Percentiles rank a stretch among this genome's conserved stretches.
These are phyloP conservation scores for Salix purpurea DNA, from an alignment of 345 rosid species.

Conservation along the genomic window DNA sequence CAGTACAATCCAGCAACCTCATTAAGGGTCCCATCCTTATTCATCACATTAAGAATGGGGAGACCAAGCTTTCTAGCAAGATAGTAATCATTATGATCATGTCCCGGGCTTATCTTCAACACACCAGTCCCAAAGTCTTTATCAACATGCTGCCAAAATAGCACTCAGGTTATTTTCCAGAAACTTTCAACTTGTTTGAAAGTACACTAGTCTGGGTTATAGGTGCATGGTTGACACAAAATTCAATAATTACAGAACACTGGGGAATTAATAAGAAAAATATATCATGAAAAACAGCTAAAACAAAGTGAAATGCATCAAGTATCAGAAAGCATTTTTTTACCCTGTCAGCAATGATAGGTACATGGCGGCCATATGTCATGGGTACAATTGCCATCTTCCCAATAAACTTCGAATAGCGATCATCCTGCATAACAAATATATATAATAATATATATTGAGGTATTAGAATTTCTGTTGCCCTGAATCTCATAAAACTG, in stretches of 20 bases:
- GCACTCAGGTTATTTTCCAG: slow-evolving; percentile 2
- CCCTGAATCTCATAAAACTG: neutral
- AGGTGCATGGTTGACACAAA: too few species aligned
- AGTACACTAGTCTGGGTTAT: neutral
- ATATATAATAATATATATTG: neutral
- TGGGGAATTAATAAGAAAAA: neutral
- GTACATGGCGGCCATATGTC: slow-evolving; percentile 98
- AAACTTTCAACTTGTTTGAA: neutral
- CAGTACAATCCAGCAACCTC: slow-evolving; percentile 89
- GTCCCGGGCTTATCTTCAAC: slow-evolving; percentile 98
- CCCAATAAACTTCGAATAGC: slow-evolving; percentile 80
- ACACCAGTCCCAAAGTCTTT: slow-evolving; percentile 99
- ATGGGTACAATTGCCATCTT: slow-evolving; percentile 89
- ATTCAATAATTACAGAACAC: too few species aligned
- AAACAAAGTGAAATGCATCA: neutral
- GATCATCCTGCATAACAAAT: slow-evolving; percentile 61
- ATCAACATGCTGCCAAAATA: slow-evolving; percentile 73
- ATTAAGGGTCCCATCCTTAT: slow-evolving; percentile 91
- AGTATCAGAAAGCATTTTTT: slow-evolving; percentile 7
- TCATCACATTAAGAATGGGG: slow-evolving; percentile 94
- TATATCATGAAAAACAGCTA: neutral
- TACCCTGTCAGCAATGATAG: slow-evolving; percentile 85
- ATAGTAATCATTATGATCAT: slow-evolving; percentile 93
- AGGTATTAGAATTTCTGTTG: neutral
- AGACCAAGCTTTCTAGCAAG: slow-evolving; percentile 96